A percentile compares a stretch with the other conserved stretches of the same genome.
Conservation (phyloP, 1,284 basidiomycete species). For the Rhodotorula sp. region DNA sequence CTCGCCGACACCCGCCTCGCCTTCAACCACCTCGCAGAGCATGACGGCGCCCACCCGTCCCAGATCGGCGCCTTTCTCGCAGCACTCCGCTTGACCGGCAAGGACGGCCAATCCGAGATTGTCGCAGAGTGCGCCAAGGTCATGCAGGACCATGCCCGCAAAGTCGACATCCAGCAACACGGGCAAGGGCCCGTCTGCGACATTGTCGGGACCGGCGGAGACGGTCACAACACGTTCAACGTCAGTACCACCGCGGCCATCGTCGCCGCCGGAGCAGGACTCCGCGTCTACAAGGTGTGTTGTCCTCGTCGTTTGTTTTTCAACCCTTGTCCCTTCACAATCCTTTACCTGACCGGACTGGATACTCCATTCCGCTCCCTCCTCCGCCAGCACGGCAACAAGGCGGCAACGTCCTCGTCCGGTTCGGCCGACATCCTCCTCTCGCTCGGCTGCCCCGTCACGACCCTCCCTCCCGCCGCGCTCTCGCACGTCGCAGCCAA, state of each 20-base stretch:
- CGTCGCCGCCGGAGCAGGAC: slow-evolving; percentile 91
- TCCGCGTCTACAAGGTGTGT: slow-evolving; percentile 82
- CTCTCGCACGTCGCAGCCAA: slow-evolving; percentile 55
- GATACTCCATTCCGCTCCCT: not conserved
- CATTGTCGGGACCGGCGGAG: slow-evolving; percentile 82
- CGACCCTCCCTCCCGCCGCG: slow-evolving; percentile 62
- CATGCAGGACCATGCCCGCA: slow-evolving; percentile 65
- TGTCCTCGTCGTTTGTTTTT: not conserved
- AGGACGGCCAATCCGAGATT: slow-evolving; percentile 41
- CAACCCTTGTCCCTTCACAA: too few relatives aligned
- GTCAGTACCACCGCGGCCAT: slow-evolving; percentile 93
- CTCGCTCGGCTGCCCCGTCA: slow-evolving; percentile 74
- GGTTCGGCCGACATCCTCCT: slow-evolving; percentile 92
- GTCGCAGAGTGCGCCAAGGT: slow-evolving; percentile 68
- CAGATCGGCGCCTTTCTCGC: slow-evolving; percentile 46
- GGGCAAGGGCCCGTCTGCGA: slow-evolving; percentile 47
- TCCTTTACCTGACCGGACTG: not conserved
- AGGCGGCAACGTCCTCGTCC: slow-evolving; percentile 89
- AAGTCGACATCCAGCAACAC: slow-evolving; percentile 54
- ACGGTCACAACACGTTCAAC: slow-evolving; percentile 96
- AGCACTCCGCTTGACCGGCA: slow-evolving; percentile 40
- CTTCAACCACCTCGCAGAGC: slow-evolving; percentile 38
- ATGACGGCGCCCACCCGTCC: slow-evolving; percentile 22
- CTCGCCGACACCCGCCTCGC: slow-evolving; percentile 23
- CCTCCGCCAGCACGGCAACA: slow-evolving; percentile 73